Evolutionary conservation across 257 asterid genomes (phyloP), one percentile per base, ranked within the genome.

Genomic region (Gynochthodes officinalis): DNA sequence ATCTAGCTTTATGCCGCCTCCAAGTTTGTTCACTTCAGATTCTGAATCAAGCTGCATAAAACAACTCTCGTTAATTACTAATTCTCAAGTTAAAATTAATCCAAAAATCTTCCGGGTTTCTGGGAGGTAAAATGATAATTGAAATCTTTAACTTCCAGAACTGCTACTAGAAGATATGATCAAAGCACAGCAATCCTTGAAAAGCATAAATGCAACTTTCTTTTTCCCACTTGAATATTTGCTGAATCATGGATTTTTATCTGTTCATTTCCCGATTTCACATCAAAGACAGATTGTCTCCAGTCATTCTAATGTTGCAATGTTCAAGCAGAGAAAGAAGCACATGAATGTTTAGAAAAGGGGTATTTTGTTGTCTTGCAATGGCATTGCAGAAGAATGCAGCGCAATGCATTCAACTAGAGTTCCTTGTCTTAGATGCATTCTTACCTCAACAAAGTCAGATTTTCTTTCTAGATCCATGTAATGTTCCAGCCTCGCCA

Each of bases 401-500:
- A 55, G 4, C 3, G 33, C 23, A 55, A 55, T 9, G 11, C 28
- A 11, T 55, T 0, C 33, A 55, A 55, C 28, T 8, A 7, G 7
- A 23, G 39, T 30, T 50, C 27, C 16, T 2, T 1, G 3, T 62
- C 23, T 10, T 19, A 43, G 53, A 64, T 62, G 73, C 57, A 71
- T 30, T 55, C 75, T 82, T 78, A 84, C 95, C 90, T 88, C 88
- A 57, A 76, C 77, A 64, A 72, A 72, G 50, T 39, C 30, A 49
- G 84, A 73, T 62, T 73, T 72, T 62, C 76, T 81, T 66, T 83
- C 90, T 66, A 70, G 65, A 43, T 78, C 79, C 83, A 88, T 68
- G 86, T 77, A 84, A 23, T 75, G 71, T 73, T 87, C 96, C 63
- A 91, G 82, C 80, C 88, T 85, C 84, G 83, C 96, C 58, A 91